A percentile compares a stretch with the other conserved stretches of the same genome.
These are phyloP conservation scores for Rhododendron kiyosumense DNA, from an alignment of 148 eudicot species.

Conservation along the genomic window DNA sequence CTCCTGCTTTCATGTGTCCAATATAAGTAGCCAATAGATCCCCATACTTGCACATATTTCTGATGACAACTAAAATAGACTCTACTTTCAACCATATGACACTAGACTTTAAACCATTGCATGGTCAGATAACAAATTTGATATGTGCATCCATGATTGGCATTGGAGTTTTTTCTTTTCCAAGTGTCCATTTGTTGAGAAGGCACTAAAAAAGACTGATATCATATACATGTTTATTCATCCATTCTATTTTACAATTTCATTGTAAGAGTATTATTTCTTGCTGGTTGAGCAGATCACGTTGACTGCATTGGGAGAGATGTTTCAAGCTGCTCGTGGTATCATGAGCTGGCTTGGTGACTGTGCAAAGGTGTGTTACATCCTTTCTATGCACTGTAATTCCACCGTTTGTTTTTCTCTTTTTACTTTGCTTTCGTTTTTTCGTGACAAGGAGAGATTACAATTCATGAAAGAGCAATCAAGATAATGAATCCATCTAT, in stretches of 20 bases:
- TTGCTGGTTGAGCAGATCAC: conserved; percentile 53
- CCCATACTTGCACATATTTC: background rate
- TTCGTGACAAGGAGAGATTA: background rate
- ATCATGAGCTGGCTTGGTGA: conserved; percentile 99
- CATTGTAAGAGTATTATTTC: background rate
- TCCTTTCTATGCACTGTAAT: conserved; percentile 4
- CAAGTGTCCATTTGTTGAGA: background rate
- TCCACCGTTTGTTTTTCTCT: background rate
- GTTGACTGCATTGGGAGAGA: conserved; percentile 81
- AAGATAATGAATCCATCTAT: background rate
- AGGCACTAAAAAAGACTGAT: background rate
- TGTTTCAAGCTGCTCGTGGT: conserved; percentile 94
- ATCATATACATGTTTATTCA: background rate
- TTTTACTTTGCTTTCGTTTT: background rate
- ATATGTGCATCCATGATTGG: background rate
- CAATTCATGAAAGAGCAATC: background rate
- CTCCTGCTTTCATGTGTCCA: background rate
- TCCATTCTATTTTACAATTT: background rate
- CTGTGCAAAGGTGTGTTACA: conserved; percentile 82
- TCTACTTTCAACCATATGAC: background rate
- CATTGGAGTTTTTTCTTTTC: background rate
- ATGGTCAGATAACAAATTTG: background rate
- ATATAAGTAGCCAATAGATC: background rate
- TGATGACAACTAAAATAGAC: background rate
- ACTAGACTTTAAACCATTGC: background rate